Evolutionary conservation across 2,329 filamentous ascomycete species (phyloP).

Genomic region (Pyrenophora teres): DNA sequence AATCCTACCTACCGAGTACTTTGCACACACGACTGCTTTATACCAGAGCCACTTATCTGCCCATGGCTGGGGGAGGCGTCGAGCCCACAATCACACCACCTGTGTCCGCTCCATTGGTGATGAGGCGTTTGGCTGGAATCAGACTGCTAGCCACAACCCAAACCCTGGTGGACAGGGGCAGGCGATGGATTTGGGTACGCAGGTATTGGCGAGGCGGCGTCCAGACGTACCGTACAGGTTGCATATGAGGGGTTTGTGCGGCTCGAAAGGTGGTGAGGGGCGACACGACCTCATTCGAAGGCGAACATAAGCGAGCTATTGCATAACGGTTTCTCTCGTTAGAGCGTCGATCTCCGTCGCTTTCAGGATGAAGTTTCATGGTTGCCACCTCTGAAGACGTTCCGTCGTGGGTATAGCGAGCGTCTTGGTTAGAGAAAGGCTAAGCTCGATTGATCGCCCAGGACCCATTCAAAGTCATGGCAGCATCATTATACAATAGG

Average conservation of each 20-base stretch:
- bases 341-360: slow-evolving; percentile 18
- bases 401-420: neutral
- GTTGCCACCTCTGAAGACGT: neutral
- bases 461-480: no score
- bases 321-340: slow-evolving; percentile 23
- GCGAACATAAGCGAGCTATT: slow-evolving; percentile 20
- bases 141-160: slow-evolving; percentile 12
- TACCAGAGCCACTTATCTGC: slow-evolving; percentile 16
- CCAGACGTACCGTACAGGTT: slow-evolving; percentile 14
- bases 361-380: neutral
- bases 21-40: slow-evolving; percentile 14
- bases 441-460: no score
- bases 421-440: neutral
- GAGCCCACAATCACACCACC: slow-evolving; percentile 19
- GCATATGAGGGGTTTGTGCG: slow-evolving; percentile 24
- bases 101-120: slow-evolving; percentile 5
- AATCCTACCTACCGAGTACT: slow-evolving; percentile 19
- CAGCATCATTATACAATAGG: neutral
- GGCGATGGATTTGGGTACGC: slow-evolving; percentile 18
- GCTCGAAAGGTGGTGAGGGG: slow-evolving; percentile 22
- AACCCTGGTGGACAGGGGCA: slow-evolving; percentile 22
- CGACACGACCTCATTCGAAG: slow-evolving; percentile 24
- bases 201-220: slow-evolving; percentile 23
- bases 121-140: slow-evolving; percentile 9
- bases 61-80: slow-evolving; percentile 19